Evolutionary conservation across 2,329 filamentous ascomycete species (phyloP).

Genomic region (Lachnellula subtilissima): DNA sequence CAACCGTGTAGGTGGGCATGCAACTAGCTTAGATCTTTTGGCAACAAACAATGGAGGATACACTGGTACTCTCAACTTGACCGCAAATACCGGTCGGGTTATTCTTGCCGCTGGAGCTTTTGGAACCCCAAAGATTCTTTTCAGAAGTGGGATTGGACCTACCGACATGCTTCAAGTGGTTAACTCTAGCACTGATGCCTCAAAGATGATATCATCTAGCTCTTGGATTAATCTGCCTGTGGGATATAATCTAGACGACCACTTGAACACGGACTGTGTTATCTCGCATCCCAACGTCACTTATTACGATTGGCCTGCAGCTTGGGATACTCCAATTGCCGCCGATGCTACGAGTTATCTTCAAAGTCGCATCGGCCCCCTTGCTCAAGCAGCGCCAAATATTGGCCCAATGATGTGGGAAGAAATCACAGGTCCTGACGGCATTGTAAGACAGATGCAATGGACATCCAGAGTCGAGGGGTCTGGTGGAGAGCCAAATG

Average conservation of each 20-base stretch:
- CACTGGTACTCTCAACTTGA: constrained; percentile 56
- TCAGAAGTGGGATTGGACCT: constrained; percentile 60
- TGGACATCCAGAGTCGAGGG: constrained; percentile 62
- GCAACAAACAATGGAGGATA: constrained; percentile 48
- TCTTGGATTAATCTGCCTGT: constrained; percentile 56
- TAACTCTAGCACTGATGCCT: constrained; percentile 43
- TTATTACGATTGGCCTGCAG: constrained; percentile 63
- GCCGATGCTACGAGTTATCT: constrained; percentile 43
- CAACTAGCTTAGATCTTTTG: constrained; percentile 66
- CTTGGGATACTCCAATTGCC: constrained; percentile 45
- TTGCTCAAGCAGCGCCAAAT: constrained; percentile 61
- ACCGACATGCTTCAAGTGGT: constrained; percentile 43
- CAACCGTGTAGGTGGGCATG: constrained; percentile 55
- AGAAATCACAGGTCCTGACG: constrained; percentile 52
- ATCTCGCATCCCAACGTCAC: constrained; percentile 46
- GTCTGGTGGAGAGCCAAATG: constrained; percentile 19
- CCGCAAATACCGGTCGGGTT: constrained; percentile 55
- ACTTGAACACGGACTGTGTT: constrained; percentile 53
- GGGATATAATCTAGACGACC: constrained; percentile 54
- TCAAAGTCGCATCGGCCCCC: constrained; percentile 51
- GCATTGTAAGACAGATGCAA: constrained; percentile 58
- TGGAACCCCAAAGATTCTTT: constrained; percentile 54
- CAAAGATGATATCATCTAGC: constrained; percentile 44
- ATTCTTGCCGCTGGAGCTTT: constrained; percentile 65
- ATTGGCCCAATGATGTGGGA: constrained; percentile 61